Conservation (phyloP, 306 rosid species). For the Dalbergia cultrata region DNA sequence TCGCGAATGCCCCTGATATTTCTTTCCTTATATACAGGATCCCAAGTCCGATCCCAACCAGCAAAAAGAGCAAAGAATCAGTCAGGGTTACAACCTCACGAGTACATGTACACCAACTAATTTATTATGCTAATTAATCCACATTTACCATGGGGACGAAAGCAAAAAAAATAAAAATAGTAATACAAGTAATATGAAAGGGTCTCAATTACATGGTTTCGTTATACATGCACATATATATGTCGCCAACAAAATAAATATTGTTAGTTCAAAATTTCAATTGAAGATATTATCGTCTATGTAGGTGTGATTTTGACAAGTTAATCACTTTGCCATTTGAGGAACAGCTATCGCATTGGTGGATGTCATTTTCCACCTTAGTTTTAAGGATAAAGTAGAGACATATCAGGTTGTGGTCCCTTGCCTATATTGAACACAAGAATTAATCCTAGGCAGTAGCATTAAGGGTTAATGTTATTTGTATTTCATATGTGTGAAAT, state of each 20-base stretch:
- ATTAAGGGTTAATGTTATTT: conserved; percentile 37
- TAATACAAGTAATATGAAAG: not conserved
- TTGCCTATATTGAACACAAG: not conserved
- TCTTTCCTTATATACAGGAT: conserved; percentile 23
- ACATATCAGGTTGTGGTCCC: conserved; percentile 52
- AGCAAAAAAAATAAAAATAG: too few species aligned
- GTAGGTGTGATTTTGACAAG: conserved; percentile 40
- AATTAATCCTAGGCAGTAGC: not conserved
- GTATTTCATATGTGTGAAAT: too few species aligned
- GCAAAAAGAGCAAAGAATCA: conserved; percentile 16
- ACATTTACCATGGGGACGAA: not conserved
- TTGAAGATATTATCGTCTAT: not conserved
- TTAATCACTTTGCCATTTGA: conserved; percentile 30
- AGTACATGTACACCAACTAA: conserved; percentile 29
- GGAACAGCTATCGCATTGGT: conserved; percentile 17
- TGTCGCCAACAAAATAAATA: too few species aligned
- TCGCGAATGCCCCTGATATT: not conserved
- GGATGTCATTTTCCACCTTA: conserved; percentile 23
- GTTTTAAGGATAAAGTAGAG: conserved; percentile 3
- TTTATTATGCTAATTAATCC: not conserved
- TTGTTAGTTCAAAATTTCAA: not conserved
- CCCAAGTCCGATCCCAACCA: not conserved
- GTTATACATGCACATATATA: too few species aligned
- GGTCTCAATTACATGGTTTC: too few species aligned
- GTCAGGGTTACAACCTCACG: conserved; percentile 23